phyloP scores from a whole-genome alignment of 148 eudicot species.

The Rhododendron simsii region DNA sequence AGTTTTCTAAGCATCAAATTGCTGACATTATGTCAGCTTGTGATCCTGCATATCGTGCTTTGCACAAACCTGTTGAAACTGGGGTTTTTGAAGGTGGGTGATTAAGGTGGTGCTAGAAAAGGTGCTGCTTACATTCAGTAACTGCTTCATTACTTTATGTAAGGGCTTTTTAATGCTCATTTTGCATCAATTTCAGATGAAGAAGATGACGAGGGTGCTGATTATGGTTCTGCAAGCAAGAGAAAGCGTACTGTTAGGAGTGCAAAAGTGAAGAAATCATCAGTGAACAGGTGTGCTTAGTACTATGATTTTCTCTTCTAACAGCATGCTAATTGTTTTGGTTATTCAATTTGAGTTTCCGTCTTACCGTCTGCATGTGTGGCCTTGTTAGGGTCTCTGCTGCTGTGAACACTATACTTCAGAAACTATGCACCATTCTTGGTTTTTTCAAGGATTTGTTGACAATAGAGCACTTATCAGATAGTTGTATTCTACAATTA shows the following conservation, averaged over 20 bases:
- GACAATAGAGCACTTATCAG: constrained; percentile 79
- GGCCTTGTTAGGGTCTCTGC: constrained; percentile 56
- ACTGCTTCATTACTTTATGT: not conserved
- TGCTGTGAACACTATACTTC: constrained; percentile 63
- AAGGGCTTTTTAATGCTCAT: not conserved
- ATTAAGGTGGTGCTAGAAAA: constrained; percentile 3
- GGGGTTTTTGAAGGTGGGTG: constrained; percentile 60
- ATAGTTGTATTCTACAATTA: constrained; percentile 92
- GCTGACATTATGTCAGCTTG: constrained; percentile 74
- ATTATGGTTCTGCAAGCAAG: constrained; percentile 85
- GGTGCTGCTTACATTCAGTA: not conserved
- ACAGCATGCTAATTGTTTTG: not conserved
- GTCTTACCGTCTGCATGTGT: constrained; percentile 13
- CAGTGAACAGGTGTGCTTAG: constrained; percentile 50
- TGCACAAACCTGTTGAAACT: constrained; percentile 73
- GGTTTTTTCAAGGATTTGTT: constrained; percentile 70
- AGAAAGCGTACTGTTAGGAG: constrained; percentile 64
- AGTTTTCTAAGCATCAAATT: constrained; percentile 82
- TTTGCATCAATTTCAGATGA: constrained; percentile 43
- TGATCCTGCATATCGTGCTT: constrained; percentile 88
- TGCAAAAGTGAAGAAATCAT: constrained; percentile 61
- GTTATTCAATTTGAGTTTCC: not conserved
- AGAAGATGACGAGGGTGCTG: constrained; percentile 59
- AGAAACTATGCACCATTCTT: constrained; percentile 86
- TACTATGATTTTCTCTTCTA: constrained; percentile 4